Conservation (phyloP, 495 filamentous ascomycete species). For the Astrothelium subdiscretum region DNA sequence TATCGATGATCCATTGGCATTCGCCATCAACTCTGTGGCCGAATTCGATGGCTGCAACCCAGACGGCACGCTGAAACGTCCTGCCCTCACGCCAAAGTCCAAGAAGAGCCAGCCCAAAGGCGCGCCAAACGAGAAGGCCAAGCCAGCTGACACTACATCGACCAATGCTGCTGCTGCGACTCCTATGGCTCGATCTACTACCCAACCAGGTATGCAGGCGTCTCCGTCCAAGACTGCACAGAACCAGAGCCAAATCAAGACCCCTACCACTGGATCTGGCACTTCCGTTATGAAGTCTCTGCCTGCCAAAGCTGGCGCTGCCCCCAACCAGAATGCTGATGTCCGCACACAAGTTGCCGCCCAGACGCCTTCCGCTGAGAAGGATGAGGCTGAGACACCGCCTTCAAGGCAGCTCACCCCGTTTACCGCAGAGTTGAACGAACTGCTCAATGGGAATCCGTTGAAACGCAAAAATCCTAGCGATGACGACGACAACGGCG, state of each 20-base stretch:
- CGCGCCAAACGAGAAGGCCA: neutral
- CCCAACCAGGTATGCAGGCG: neutral
- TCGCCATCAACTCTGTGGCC: neutral
- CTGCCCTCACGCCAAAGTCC: neutral
- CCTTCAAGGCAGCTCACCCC: neutral
- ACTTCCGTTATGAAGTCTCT: neutral
- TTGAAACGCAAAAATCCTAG: no score
- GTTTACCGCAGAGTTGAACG: neutral
- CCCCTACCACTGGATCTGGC: neutral
- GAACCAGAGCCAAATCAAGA: neutral
- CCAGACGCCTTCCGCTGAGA: neutral
- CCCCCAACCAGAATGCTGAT: neutral
- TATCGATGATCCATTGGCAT: slow-evolving; percentile 35
- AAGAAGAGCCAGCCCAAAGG: neutral
- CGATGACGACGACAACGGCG: no score
- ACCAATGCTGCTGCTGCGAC: neutral
- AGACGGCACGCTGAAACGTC: neutral
- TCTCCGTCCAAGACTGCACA: neutral
- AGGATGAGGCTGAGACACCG: neutral
- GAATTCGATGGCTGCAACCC: neutral
- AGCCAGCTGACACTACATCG: neutral
- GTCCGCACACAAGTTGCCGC: neutral
- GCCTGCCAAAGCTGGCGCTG: neutral
- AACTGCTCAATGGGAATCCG: no score
- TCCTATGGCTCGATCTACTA: neutral